Conservation (phyloP, 169 alveolate species). For the Blepharisma undulans region DNA sequence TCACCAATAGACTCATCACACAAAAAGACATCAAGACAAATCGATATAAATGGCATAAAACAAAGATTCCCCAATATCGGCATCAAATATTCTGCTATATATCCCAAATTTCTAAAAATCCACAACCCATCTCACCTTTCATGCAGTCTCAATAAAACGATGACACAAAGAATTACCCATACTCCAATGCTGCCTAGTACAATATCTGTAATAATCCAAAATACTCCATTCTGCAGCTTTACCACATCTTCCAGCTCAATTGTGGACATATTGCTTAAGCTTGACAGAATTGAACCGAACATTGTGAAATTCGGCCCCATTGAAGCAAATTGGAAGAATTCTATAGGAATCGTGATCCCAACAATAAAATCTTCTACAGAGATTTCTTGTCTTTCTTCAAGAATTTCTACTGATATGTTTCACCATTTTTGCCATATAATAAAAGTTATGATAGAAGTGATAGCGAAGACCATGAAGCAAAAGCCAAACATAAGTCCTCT, state of each 20-base stretch:
- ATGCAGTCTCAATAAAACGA: not conserved
- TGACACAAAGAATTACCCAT: not conserved
- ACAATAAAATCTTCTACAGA: not conserved
- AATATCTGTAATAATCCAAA: not conserved
- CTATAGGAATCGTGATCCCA: not conserved
- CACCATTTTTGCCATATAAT: not conserved
- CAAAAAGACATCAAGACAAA: not conserved
- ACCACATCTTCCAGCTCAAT: not conserved
- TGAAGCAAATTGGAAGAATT: not conserved
- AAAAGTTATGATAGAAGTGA: not conserved
- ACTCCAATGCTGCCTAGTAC: too few species aligned
- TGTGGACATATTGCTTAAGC: not conserved
- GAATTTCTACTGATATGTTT: not conserved
- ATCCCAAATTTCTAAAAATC: not conserved
- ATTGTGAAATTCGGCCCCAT: conserved; percentile 1
- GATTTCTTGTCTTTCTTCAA: not conserved
- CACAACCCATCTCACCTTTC: not conserved
- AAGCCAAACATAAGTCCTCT: not conserved
- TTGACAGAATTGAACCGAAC: not conserved
- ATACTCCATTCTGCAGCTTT: not conserved
- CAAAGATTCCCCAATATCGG: not conserved
- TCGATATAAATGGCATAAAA: not conserved
- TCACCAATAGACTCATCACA: conserved; percentile 4
- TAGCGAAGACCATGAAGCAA: not conserved
- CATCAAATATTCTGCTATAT: not conserved